Conservation (phyloP, 352 stramenopile genomes). For the Phytophthora citrophthora region DNA sequence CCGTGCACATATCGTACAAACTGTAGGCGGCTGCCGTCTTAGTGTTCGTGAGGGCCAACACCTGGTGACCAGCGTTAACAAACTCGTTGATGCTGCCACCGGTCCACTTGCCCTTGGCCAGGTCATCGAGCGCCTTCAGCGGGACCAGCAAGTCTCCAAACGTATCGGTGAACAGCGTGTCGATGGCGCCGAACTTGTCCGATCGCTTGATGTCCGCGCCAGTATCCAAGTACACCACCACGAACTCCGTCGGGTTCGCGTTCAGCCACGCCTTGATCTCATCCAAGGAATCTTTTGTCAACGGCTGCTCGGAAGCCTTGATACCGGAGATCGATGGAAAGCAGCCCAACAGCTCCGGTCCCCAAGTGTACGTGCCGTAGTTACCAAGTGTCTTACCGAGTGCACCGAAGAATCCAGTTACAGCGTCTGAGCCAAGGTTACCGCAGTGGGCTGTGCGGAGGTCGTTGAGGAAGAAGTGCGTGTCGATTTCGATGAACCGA, state of each 20-base stretch:
- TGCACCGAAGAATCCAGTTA: constrained; percentile 40
- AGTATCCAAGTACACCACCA: constrained; percentile 66
- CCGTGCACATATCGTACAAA: constrained; percentile 47
- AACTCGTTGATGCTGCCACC: constrained; percentile 49
- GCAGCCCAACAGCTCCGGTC: constrained; percentile 59
- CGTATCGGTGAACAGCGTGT: constrained; percentile 44
- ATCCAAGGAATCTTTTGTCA: constrained; percentile 42
- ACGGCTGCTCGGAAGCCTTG: constrained; percentile 50
- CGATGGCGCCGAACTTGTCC: constrained; percentile 44
- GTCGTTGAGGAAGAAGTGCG: constrained; percentile 47
- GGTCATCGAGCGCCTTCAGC: constrained; percentile 36
- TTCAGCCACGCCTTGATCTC: constrained; percentile 63
- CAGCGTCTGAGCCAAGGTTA: constrained; percentile 38
- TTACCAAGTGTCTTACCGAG: constrained; percentile 48
- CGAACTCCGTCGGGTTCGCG: constrained; percentile 53
- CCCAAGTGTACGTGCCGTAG: constrained; percentile 55
- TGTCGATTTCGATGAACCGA: constrained; percentile 29
- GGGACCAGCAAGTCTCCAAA: constrained; percentile 62
- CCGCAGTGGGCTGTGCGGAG: constrained; percentile 66
- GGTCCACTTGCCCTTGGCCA: constrained; percentile 42
- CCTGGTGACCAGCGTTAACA: constrained; percentile 48
- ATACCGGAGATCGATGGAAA: constrained; percentile 74
- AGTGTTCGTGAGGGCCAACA: constrained; percentile 51
- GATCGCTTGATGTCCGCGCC: constrained; percentile 44
- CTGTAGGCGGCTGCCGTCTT: constrained; percentile 44